These are phyloP conservation scores for Durotheca rogersii DNA, from an alignment of 495 filamentous ascomycete species.

Conservation along the genomic window DNA sequence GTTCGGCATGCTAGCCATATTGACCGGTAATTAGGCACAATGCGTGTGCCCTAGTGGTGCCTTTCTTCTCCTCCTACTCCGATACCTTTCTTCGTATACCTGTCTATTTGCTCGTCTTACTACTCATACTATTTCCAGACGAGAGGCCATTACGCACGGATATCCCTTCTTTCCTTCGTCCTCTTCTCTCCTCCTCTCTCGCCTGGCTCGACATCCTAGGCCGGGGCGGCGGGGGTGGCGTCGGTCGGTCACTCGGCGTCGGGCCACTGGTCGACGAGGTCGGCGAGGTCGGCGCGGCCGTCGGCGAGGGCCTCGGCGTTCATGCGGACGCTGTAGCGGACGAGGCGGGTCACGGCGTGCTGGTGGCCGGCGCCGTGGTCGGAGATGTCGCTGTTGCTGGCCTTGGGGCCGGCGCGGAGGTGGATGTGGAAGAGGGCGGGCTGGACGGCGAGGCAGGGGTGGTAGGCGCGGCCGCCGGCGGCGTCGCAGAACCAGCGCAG, in stretches of 20 bases:
- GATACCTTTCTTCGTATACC: too few species aligned
- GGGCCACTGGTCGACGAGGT: conserved; percentile 34
- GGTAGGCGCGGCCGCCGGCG: conserved; percentile 16
- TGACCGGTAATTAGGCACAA: too few species aligned
- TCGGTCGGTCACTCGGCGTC: conserved; percentile 7
- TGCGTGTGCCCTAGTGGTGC: too few species aligned
- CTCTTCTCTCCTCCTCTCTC: too few species aligned
- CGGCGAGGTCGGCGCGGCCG: conserved; percentile 18
- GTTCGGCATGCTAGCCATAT: too few species aligned
- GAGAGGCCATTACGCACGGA: too few species aligned
- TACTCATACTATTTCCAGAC: too few species aligned
- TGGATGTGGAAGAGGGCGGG: conserved; percentile 38
- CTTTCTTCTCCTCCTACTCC: too few species aligned
- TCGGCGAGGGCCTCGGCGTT: conserved; percentile 34
- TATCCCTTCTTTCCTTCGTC: too few species aligned
- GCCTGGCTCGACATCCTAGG: neutral
- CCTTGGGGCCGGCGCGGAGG: conserved; percentile 26
- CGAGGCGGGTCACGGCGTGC: conserved; percentile 24
- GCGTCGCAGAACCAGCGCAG: conserved; percentile 37
- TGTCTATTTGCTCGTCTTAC: too few species aligned
- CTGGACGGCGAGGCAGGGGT: conserved; percentile 35
- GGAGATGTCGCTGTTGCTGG: conserved; percentile 34
- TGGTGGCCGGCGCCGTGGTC: conserved; percentile 32
- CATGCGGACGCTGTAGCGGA: conserved; percentile 38
- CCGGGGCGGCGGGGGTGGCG: too few species aligned